Evolutionary conservation across 331 rosid genomes (phyloP), one percentile per base, ranked within the genome.

Genomic region (Ulmus americana): DNA sequence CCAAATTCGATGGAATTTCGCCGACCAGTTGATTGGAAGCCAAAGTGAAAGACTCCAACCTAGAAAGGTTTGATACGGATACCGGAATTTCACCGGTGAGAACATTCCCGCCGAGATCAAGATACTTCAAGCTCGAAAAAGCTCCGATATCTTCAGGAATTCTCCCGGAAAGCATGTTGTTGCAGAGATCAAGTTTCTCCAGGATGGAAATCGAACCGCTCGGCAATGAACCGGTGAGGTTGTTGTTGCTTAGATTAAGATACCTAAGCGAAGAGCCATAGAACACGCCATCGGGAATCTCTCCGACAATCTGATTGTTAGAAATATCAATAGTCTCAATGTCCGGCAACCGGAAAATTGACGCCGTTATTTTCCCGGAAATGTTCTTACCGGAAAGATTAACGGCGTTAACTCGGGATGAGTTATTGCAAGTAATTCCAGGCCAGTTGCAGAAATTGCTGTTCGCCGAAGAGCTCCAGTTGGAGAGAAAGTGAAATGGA

Each of bases 231-330:
- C 97, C 90, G 0, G 97, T 87, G 51, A 94, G 51, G 72, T 87
- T 94, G 77, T 94, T 94, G 77, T 77, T 82, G 67, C 99, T 94
- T 12, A 94, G 84, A 39, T 94, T 94, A 53, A 94, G 86, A 73
- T 72, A 74, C 22, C 75, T 83, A 28, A 94, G 81, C 2, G 77
- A 78, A 45, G 79, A 68, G 15, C 79, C 73, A 14, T 75, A 28
- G 58, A 74, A 59, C 40, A 65, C 22, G 28, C 61, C 47, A 0
- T 20, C 13, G 5, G 78, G 60, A 13, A 84, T 39, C 55, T 72
- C 77, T 4, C 96, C 95, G 1, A 69, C 59, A 43, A 90, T 64
- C 63, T 79, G 87, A 14, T 94, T 94, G 71, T 83, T 75, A 13
- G 99, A 85, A 66, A 94, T 92, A 68, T 94, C 97, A 10, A 94